Base-by-base conservation (phyloP, 2,329 filamentous ascomycete genomes). In the Scedosporium apiospermum region DNA sequence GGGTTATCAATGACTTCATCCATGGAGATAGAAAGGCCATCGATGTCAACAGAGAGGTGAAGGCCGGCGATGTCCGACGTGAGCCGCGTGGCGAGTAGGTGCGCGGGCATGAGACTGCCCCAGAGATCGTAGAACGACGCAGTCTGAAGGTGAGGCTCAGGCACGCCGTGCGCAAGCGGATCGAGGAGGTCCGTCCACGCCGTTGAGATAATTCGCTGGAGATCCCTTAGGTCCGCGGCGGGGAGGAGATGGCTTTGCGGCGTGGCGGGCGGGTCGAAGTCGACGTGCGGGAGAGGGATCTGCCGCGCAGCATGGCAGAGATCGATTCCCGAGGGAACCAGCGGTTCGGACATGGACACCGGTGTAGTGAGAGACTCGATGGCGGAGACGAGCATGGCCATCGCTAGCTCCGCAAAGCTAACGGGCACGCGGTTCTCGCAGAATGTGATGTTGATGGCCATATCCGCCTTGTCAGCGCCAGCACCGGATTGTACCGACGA, bases 121-220 rank as follows among this genome's bases (percentile, higher is more conserved):
- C 78, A 80, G 12, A 82, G 74, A 57, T 81, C 76, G 67, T 79
- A 83, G 68, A 83, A 83, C 0, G 78, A 75, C 0, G 79, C 76
- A 1, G 75, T 74, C 41, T 77, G 75, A 4, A 80, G 70, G 53
- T 78, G 72, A 1, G 69, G 69, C n/a, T 77, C 72, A 0, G 78
- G 71, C 0, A 80, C 72, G 7, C 73, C 73, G 2, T 77, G 67
- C 0, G 70, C 65, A 0, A 73, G 67, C 0, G 78, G 74, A 30
- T 77, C 74, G 5, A 83, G 72, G 3, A 79, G 70, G 2, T 75
- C 68, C 1, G 74, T 71, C 81, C 81, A 83, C 0, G 76, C 75
- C 0, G 72, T 67, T 0, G 74, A 69, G 61, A 83, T 78, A 26
- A 75, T 68, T 0, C 70, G 69, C 62, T 80, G 76, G 3, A 82